These are phyloP conservation scores for Aspergillus coremiiformis DNA, from an alignment of 495 filamentous ascomycete genomes.

Conservation along the genomic window DNA sequence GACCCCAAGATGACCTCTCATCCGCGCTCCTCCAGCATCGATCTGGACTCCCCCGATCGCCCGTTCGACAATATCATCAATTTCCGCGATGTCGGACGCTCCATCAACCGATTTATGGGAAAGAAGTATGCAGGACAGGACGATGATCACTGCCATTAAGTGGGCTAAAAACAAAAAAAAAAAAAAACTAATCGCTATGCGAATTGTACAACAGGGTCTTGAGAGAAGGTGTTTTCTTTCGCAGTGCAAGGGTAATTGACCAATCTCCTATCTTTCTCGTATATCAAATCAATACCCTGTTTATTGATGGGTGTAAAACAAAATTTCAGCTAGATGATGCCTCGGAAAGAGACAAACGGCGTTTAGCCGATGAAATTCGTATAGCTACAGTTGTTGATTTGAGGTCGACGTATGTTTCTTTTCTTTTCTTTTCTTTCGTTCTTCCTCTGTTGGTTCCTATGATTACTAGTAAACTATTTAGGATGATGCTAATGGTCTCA, in stretches of 20 bases:
- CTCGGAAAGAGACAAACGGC: conserved; percentile 52
- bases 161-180: no score
- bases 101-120: conserved; percentile 54
- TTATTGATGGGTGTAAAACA: not conserved
- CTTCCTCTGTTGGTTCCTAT: not conserved
- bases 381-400: conserved; percentile 71
- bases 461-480: no score
- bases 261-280: not conserved
- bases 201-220: conserved; percentile 41
- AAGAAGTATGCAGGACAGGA: conserved; percentile 37
- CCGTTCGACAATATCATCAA: conserved; percentile 66
- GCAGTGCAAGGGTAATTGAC: conserved; percentile 69
- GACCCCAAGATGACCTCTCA: conserved; percentile 5
- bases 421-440: not conserved
- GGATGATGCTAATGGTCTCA: conserved; percentile 18
- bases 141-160: not conserved
- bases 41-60: conserved; percentile 36
- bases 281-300: not conserved
- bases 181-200: conserved; percentile 5
- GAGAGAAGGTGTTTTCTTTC: conserved; percentile 62
- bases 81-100: conserved; percentile 77
- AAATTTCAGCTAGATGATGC: conserved; percentile 53
- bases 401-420: conserved; percentile 53
- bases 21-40: conserved; percentile 30
- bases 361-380: conserved; percentile 52